Evolutionary conservation across 2,329 filamentous ascomycete species (phyloP).

Genomic region (Rhytidhysteron rufulum): DNA sequence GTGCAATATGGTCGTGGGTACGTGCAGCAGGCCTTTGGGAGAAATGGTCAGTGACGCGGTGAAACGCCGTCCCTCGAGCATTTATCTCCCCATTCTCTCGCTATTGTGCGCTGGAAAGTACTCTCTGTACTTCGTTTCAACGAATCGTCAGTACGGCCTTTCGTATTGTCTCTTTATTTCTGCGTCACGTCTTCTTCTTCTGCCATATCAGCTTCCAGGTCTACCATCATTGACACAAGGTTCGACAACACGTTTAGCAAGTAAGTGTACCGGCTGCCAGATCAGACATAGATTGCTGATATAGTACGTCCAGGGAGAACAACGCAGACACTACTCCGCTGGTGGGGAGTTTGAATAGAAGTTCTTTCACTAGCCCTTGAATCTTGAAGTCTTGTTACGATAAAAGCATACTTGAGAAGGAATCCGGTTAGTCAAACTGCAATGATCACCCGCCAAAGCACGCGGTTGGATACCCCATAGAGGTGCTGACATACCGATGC

Average conservation of each 20-base stretch:
- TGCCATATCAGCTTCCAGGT: conserved; percentile 18
- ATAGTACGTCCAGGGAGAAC: conserved; percentile 8
- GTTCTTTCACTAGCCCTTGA: no score
- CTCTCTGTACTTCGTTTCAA: conserved; percentile 17
- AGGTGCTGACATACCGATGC: conserved; percentile 17
- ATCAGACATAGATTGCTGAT: conserved; percentile 11
- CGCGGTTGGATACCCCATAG: no score
- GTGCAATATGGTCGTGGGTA: conserved; percentile 9
- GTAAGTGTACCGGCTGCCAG: conserved; percentile 22
- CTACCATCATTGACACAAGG: conserved; percentile 28
- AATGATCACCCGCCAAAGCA: no score
- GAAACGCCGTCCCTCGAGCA: conserved; percentile 32
- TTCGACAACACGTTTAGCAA: conserved; percentile 23
- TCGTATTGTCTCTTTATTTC: conserved; percentile 10
- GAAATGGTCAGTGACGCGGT: conserved; percentile 30
- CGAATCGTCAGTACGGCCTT: conserved; percentile 16
- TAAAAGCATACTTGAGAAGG: no score
- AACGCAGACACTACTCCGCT: conserved; percentile 13
- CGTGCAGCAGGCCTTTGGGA: conserved; percentile 27
- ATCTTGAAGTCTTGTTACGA: no score
- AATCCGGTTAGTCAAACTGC: no score
- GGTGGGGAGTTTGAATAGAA: conserved; percentile 7
- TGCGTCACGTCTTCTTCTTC: background rate
- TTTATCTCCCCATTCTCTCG: conserved; percentile 20
- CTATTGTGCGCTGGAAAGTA: conserved; percentile 16